Evolutionary conservation across 331 rosid species (phyloP).

Genomic region (Spiraea crenata): DNA sequence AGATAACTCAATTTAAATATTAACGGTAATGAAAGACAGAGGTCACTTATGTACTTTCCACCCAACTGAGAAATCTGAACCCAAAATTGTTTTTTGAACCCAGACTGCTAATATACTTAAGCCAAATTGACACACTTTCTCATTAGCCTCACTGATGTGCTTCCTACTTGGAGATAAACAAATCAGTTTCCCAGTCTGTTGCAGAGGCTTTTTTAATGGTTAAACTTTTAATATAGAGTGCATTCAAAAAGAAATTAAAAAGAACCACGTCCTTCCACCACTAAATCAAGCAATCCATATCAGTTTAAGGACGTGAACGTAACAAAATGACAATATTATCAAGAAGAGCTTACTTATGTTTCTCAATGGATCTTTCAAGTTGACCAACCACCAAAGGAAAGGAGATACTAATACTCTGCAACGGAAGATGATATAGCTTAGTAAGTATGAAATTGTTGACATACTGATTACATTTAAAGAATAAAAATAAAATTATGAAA

Average conservation of each 20-base stretch:
- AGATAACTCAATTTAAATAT: conserved; percentile 3
- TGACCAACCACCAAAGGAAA: conserved; percentile 48
- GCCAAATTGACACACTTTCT: background rate
- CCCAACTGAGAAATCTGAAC: background rate
- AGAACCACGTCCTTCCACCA: too few relatives aligned
- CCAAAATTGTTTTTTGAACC: background rate
- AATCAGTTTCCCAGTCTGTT: too few relatives aligned
- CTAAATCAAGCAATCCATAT: background rate
- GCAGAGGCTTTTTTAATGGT: too few relatives aligned
- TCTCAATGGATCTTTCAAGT: conserved; percentile 65
- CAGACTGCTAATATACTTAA: background rate
- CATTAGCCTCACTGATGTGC: too few relatives aligned
- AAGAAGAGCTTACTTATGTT: conserved; percentile 60
- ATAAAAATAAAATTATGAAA: background rate
- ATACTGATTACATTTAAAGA: background rate
- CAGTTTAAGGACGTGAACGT: background rate
- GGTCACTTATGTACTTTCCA: background rate
- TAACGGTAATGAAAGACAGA: background rate
- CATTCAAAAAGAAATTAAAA: too few relatives aligned
- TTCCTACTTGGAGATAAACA: too few relatives aligned
- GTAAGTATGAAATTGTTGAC: conserved; percentile 5
- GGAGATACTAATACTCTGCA: conserved; percentile 60
- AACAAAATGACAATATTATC: background rate
- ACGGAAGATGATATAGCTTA: conserved; percentile 31
- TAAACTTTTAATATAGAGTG: too few relatives aligned